Evolutionary conservation across 1,284 basidiomycete species (phyloP).

Genomic region (Bondarzewia mesenterica): DNA sequence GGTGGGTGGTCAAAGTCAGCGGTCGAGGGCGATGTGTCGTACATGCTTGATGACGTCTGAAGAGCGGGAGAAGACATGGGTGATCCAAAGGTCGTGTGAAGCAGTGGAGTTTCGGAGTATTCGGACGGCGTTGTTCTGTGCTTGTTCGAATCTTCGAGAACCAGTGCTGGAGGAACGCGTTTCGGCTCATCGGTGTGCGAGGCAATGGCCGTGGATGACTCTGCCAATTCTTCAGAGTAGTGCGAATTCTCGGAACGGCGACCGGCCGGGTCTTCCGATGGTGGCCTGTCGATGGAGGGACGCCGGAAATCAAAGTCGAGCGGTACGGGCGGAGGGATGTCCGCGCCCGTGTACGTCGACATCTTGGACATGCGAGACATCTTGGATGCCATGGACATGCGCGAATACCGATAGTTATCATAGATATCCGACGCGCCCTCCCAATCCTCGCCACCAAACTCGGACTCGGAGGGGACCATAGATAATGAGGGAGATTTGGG

Average conservation of each 20-base stretch:
- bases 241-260: constrained; percentile 9
- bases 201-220: not conserved
- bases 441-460: constrained; percentile 39
- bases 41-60: constrained; percentile 10
- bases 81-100: not conserved
- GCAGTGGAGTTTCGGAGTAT: not conserved
- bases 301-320: constrained; percentile 14
- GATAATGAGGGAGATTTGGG: too few relatives aligned
- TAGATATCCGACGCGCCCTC: constrained; percentile 62
- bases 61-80: constrained; percentile 34
- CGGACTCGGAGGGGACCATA: constrained; percentile 3
- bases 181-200: not conserved
- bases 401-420: constrained; percentile 67
- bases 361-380: constrained; percentile 25
- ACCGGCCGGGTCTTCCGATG: not conserved
- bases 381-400: constrained; percentile 44
- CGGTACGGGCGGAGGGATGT: constrained; percentile 26
- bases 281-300: constrained; percentile 3
- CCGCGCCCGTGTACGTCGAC: constrained; percentile 17
- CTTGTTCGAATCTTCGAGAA: not conserved
- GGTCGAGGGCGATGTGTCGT: constrained; percentile 36
- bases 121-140: not conserved
- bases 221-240: not conserved
- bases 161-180: not conserved
- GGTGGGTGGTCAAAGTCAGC: constrained; percentile 2